These are phyloP conservation scores for Pseudocercospora vitis DNA, from an alignment of 2,329 filamentous ascomycete genomes.

Conservation along the genomic window DNA sequence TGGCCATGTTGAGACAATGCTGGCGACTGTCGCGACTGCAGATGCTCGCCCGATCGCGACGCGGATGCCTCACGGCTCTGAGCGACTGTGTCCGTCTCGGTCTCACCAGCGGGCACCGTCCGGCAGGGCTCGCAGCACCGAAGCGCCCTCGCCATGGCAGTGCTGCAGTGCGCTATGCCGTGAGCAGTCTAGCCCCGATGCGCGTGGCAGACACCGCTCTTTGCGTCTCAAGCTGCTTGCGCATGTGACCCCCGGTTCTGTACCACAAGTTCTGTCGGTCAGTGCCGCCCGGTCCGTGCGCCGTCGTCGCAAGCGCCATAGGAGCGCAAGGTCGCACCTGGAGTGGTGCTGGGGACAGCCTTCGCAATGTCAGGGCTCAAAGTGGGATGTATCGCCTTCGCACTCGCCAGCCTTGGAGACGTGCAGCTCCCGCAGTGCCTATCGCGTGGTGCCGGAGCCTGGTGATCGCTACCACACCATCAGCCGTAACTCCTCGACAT, in stretches of 20 bases:
- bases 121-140: slow-evolving; percentile 8
- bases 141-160: slow-evolving; percentile 16
- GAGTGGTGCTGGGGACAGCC: no score
- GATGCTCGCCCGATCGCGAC: background rate
- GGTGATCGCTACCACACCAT: background rate
- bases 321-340: slow-evolving; percentile 3
- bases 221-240: slow-evolving; percentile 14
- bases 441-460: slow-evolving; percentile 1
- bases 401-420: slow-evolving; percentile 1
- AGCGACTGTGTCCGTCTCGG: no score
- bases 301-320: background rate
- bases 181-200: slow-evolving; percentile 6
- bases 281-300: slow-evolving; percentile 1
- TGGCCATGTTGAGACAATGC: slow-evolving; percentile 9
- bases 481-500: background rate
- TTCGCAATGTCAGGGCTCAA: background rate
- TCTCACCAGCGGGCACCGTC: slow-evolving; percentile 7
- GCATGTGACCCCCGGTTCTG: slow-evolving; percentile 2
- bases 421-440: background rate
- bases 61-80: no score
- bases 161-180: slow-evolving; percentile 14
- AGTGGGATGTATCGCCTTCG: slow-evolving; percentile 12
- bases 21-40: background rate
- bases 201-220: slow-evolving; percentile 21
- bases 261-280: background rate